A percentile compares a stretch with the other conserved stretches of the same genome.
Conservation (phyloP, 2,329 filamentous ascomycete species). For the Colletotrichum theobromicola region DNA sequence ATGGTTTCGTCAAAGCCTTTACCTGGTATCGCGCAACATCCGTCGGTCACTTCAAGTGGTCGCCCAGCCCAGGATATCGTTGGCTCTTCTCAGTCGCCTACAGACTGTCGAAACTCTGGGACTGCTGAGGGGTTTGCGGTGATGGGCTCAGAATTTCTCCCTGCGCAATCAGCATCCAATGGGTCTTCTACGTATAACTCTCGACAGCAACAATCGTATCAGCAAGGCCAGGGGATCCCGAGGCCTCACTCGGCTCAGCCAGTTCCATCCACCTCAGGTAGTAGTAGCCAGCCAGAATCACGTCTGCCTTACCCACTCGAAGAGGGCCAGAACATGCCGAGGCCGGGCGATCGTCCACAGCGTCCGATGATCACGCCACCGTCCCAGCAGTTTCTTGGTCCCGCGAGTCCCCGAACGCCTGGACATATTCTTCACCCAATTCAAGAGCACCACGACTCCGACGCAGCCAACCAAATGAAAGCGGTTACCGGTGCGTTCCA, state of each 20-base stretch:
- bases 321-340: not conserved
- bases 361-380: not conserved
- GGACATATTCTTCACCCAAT: conserved; percentile 22
- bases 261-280: not conserved
- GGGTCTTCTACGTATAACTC: not conserved
- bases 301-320: not conserved
- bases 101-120: conserved; percentile 2
- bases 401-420: not conserved
- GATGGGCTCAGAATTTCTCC: not conserved
- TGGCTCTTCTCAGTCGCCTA: not conserved
- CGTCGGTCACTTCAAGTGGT: not conserved
- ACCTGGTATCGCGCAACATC: not conserved
- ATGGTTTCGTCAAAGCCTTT: not conserved
- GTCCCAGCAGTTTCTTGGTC: not conserved
- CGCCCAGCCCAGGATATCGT: not conserved
- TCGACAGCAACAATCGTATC: not conserved
- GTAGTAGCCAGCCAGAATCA: not conserved
- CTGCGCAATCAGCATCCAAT: not conserved
- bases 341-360: not conserved
- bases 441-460: conserved; percentile 16
- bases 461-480: not conserved
- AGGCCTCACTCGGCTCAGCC: not conserved
- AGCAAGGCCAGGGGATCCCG: not conserved
- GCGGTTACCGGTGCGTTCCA: not conserved
- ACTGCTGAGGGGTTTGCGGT: not conserved